Conservation (phyloP, 2,329 filamentous ascomycete species). For the Phoma sp. region DNA sequence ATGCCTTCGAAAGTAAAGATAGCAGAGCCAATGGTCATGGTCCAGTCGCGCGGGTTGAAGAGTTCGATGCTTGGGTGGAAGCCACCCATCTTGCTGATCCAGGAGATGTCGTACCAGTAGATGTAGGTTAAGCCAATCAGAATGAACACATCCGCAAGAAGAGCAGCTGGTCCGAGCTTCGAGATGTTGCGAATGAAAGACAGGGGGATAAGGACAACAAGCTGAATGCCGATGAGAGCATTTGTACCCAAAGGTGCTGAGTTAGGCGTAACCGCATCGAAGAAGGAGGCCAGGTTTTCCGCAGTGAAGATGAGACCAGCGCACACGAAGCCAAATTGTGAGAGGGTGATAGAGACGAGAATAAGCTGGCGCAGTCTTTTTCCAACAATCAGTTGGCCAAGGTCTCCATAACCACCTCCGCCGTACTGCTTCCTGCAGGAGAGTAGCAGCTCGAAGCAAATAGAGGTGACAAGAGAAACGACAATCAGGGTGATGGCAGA, state of each 20-base stretch:
- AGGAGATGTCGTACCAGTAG: constrained; percentile 72
- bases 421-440: constrained; percentile 70
- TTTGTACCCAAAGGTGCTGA: constrained; percentile 61
- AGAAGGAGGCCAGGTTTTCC: constrained; percentile 74
- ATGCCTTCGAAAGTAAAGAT: constrained; percentile 85
- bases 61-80: constrained; percentile 68
- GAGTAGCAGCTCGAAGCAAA: constrained; percentile 76
- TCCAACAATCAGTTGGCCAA: constrained; percentile 72
- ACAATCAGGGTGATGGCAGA: constrained; percentile 72
- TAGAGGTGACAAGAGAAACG: constrained; percentile 70
- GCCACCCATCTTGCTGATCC: constrained; percentile 62
- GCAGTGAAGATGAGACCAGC: constrained; percentile 80
- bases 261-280: constrained; percentile 65
- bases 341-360: constrained; percentile 73
- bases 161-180: constrained; percentile 72
- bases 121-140: constrained; percentile 75
- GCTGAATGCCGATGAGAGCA: constrained; percentile 70
- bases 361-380: constrained; percentile 70
- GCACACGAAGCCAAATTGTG: constrained; percentile 80
- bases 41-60: constrained; percentile 74
- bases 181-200: constrained; percentile 77
- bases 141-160: constrained; percentile 76
- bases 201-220: constrained; percentile 70
- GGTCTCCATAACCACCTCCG: constrained; percentile 77
- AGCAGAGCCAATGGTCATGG: constrained; percentile 74